Evolutionary conservation across 108 stramenopile species (phyloP).

Genomic region (Skeletonema grethae): DNA sequence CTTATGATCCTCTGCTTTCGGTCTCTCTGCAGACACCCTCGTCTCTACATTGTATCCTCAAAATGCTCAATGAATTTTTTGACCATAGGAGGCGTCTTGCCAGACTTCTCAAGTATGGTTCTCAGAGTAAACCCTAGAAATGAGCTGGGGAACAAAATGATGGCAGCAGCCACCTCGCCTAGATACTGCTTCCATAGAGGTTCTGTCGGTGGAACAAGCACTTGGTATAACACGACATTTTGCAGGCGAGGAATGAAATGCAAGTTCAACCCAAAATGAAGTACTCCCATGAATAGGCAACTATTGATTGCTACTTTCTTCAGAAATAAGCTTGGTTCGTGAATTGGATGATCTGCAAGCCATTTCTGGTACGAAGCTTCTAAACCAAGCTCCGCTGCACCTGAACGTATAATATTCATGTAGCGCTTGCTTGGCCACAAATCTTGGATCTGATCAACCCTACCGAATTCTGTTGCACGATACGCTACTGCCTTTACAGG

Average conservation of each 20-base stretch:
- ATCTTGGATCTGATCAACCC: conserved; percentile 34
- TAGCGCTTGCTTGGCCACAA: conserved; percentile 51
- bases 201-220: conserved; percentile 29
- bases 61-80: conserved; percentile 13
- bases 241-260: conserved; percentile 25
- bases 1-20: too few species aligned
- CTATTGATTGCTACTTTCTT: conserved; percentile 36
- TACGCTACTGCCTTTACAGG: conserved; percentile 58
- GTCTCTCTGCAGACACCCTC: too few species aligned
- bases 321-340: conserved; percentile 27
- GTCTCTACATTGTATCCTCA: background rate
- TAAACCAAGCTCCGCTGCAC: conserved; percentile 54
- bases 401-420: conserved; percentile 55
- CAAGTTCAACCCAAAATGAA: conserved; percentile 16
- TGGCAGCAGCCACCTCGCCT: conserved; percentile 14
- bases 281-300: conserved; percentile 27
- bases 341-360: conserved; percentile 46
- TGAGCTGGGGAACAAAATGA: conserved; percentile 42
- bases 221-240: conserved; percentile 33
- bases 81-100: conserved; percentile 10
- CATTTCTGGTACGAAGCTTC: conserved; percentile 53
- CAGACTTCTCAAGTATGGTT: background rate
- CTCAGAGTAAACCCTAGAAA: conserved; percentile 22
- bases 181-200: background rate
- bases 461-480: conserved; percentile 45